These are phyloP conservation scores for Asterionellopsis glacialis DNA, from an alignment of 108 stramenopile genomes.

Conservation along the genomic window DNA sequence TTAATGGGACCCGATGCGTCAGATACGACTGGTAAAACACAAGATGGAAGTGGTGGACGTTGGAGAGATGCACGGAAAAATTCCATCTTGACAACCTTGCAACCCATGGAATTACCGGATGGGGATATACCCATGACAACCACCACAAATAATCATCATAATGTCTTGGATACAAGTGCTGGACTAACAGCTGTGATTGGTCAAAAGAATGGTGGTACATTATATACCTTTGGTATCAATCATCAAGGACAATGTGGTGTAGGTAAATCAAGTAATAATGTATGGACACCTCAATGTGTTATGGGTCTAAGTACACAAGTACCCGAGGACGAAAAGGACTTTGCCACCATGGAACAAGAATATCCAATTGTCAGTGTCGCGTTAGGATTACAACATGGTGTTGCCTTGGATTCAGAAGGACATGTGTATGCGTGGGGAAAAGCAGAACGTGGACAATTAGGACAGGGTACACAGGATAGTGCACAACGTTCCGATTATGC, in stretches of 20 bases:
- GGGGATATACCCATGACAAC: conserved; percentile 1
- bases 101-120: not conserved
- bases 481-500: conserved; percentile 19
- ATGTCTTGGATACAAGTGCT: conserved; percentile 25
- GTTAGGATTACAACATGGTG: conserved; percentile 86
- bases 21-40: not conserved
- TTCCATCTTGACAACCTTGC: not conserved
- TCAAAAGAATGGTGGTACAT: conserved; percentile 25
- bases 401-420: conserved; percentile 69
- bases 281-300: conserved; percentile 68
- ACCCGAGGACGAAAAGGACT: not conserved
- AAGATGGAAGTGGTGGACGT: not conserved
- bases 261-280: conserved; percentile 47
- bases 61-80: conserved; percentile 24
- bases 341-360: conserved; percentile 33
- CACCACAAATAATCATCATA: no score
- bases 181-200: conserved; percentile 71
- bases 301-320: conserved; percentile 21
- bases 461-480: conserved; percentile 24
- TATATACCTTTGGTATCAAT: conserved; percentile 76
- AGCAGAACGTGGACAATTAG: conserved; percentile 81
- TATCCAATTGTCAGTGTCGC: conserved; percentile 65
- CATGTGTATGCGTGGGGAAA: conserved; percentile 83
- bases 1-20: conserved; percentile 11
- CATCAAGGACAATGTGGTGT: conserved; percentile 79